These are phyloP conservation scores for Cocos nucifera DNA, from an alignment of 176 grass and related monocot species.

Conservation along the genomic window DNA sequence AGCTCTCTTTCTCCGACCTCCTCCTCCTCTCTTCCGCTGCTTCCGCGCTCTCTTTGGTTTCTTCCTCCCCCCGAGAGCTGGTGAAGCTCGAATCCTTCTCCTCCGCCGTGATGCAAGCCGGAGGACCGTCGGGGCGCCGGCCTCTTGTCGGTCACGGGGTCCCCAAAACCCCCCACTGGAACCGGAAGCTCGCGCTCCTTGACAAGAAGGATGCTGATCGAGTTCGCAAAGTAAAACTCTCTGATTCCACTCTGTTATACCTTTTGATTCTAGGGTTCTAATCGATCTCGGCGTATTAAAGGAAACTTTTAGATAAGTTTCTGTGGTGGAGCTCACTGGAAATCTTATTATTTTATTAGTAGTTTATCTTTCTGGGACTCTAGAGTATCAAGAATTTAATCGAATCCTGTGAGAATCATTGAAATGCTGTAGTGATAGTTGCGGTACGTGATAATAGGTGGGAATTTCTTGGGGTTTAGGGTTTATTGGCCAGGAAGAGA, in stretches of 20 bases:
- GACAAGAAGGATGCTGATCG: slow-evolving; percentile 27
- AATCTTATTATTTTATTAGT: no score
- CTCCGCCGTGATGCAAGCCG: slow-evolving; percentile 27
- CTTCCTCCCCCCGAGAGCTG: neutral
- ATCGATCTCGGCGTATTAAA: no score
- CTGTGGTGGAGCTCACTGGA: no score
- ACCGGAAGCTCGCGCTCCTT: slow-evolving; percentile 54
- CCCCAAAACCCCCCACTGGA: slow-evolving; percentile 21
- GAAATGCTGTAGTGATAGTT: no score
- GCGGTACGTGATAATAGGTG: no score
- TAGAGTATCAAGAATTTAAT: no score
- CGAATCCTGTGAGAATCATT: no score
- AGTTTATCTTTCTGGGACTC: no score
- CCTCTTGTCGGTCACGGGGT: slow-evolving; percentile 32
- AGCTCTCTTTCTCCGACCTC: slow-evolving; percentile 52
- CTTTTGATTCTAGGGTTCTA: no score
- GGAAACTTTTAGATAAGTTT: no score
- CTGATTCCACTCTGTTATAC: neutral
- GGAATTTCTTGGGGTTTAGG: no score
- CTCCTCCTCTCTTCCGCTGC: slow-evolving; percentile 30
- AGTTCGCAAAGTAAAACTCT: slow-evolving; percentile 44
- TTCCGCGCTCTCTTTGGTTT: neutral
- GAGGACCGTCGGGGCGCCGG: slow-evolving; percentile 45
- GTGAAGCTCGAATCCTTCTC: slow-evolving; percentile 17
- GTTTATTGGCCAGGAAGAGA: no score